phyloP scores from a whole-genome alignment of 768 basidiomycete species.

The Phylloporus arenicola region DNA sequence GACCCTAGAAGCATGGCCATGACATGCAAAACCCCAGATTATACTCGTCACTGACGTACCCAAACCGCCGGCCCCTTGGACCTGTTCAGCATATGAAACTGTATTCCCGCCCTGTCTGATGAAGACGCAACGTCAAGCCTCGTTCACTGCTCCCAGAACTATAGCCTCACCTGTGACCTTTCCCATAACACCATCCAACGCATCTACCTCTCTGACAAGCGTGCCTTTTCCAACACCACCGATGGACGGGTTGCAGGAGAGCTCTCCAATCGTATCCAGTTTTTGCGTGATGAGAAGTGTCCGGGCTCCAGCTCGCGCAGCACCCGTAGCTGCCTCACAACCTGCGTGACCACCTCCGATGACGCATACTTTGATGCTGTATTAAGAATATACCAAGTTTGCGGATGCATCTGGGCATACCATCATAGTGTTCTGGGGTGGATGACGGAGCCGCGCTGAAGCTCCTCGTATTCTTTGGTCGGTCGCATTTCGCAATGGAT shows the following conservation, averaged over 20 bases:
- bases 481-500: background rate
- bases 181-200: slow-evolving; percentile 84
- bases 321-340: slow-evolving; percentile 84
- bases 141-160: background rate
- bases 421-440: slow-evolving; percentile 19
- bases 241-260: slow-evolving; percentile 91
- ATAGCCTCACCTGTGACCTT: slow-evolving; percentile 60
- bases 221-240: slow-evolving; percentile 92
- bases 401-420: slow-evolving; percentile 8
- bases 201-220: slow-evolving; percentile 86
- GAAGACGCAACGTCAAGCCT: background rate
- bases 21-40: background rate
- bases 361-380: slow-evolving; percentile 57
- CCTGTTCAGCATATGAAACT: slow-evolving; percentile 80
- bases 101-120: slow-evolving; percentile 80
- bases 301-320: slow-evolving; percentile 76
- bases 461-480: background rate
- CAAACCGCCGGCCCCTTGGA: slow-evolving; percentile 88
- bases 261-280: slow-evolving; percentile 71
- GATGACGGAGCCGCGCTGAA: background rate
- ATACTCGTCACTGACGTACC: slow-evolving; percentile 43
- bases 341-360: slow-evolving; percentile 94
- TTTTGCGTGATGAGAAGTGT: slow-evolving; percentile 81
- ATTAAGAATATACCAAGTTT: slow-evolving; percentile 33
- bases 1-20: slow-evolving; percentile 50